Percentiles rank a stretch among this genome's conserved stretches.
phyloP scores from a whole-genome alignment of 1,284 basidiomycete species.

The Microbotryum lychnidis-dioicae region DNA sequence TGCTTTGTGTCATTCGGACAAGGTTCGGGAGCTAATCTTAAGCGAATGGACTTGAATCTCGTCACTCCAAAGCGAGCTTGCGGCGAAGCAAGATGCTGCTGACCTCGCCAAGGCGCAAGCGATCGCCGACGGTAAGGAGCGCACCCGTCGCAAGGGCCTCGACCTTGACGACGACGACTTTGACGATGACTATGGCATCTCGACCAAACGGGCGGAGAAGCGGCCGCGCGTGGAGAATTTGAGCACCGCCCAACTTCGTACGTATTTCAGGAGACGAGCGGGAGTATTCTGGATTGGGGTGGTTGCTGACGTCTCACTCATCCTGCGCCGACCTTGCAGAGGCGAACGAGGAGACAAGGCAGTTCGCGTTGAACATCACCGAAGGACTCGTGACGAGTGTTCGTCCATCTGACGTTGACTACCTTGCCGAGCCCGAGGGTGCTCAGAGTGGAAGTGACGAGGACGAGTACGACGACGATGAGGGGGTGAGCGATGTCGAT shows the following conservation, averaged over 20 bases:
- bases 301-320: not conserved
- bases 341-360: constrained; percentile 22
- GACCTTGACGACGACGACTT: constrained; percentile 28
- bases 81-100: constrained; percentile 14
- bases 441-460: not conserved
- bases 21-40: too few species aligned
- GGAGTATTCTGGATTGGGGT: accelerated
- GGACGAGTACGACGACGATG: constrained; percentile 5
- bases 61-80: constrained; percentile 6
- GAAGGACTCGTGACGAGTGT: not conserved
- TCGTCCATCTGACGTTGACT: constrained; percentile 1
- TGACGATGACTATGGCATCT: constrained; percentile 21
- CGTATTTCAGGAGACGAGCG: not conserved
- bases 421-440: constrained; percentile 2
- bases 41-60: not conserved
- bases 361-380: constrained; percentile 13
- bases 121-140: constrained; percentile 26
- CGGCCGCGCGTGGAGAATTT: constrained; percentile 1
- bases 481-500: not conserved
- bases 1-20: too few species aligned
- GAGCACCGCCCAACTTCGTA: constrained; percentile 17
- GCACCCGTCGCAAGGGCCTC: constrained; percentile 10
- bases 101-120: constrained; percentile 13
- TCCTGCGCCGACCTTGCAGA: not conserved
- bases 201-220: constrained; percentile 8